Evolutionary conservation across 2,329 filamentous ascomycete genomes (phyloP), one percentile per base, ranked within the genome.

Genomic region (Fusarium sp.): DNA sequence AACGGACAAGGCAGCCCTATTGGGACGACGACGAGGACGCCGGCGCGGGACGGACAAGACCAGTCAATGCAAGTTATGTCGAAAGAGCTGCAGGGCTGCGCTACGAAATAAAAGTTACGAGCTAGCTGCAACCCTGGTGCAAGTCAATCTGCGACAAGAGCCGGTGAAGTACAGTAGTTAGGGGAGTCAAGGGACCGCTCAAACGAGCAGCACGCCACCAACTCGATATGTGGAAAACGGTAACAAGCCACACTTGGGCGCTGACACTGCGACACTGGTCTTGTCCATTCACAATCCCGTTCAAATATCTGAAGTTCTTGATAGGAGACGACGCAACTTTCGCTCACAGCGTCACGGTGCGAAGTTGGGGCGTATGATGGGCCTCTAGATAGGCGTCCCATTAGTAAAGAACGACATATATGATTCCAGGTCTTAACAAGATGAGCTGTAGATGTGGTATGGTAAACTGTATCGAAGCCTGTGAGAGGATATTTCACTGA

Each of bases 1-100:
- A 47, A 56, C 69, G 69, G 72, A 64, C 63, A 55, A 72, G 61
- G 60, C 60, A 73, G 72, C 60, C 60, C 67, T 71, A 73, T 72
- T 73, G 56, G 68, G 53, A 70, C 67, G 55, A 68, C 50, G 54
- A 69, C 54, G 25, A 56, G 61, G 40, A 61, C 62, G 56, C 63
- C 61, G 48, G 53, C 18, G 65, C 59, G 47, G 68, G 56, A 70
- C 32, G 41, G 47, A 54, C 48, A 43, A 71, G 43, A 60, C 67
- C 63, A 59, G 64, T 57, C 58, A 49, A 69, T 71, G 41, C 68
- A 62, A 69, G 59, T 62, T 41, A 48, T 60, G 58, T 40, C 37
- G 51, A 62, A 55, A 58, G 61, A 51, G 60, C 55, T 71, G 49
- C 68, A 71, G 68, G 68, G 68, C 68, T 71, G 55, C 64, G 61